Percentiles rank a stretch among this genome's conserved stretches.
Conservation (phyloP, 805 yeast genomes). For the Candida nitratophila region DNA sequence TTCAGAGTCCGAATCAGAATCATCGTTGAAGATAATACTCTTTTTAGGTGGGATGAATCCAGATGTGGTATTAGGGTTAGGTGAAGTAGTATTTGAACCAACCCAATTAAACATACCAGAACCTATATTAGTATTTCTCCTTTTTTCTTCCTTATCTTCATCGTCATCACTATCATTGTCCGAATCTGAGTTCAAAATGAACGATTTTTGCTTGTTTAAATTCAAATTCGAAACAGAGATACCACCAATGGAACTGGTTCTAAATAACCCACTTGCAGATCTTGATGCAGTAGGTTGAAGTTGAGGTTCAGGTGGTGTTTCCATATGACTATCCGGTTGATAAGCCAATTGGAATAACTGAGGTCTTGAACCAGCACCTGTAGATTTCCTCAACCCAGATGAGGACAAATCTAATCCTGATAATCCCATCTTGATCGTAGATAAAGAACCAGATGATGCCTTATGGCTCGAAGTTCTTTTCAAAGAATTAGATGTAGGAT, state of each 20-base stretch:
- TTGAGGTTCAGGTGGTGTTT: no score
- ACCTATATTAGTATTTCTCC: neutral
- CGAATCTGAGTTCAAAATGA: slow-evolving; percentile 25
- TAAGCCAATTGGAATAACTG: slow-evolving; percentile 19
- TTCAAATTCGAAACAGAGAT: slow-evolving; percentile 28
- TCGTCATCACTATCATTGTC: slow-evolving; percentile 13
- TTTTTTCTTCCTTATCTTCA: slow-evolving; percentile 18
- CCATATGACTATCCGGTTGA: neutral
- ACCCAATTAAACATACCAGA: neutral
- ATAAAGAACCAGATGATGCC: slow-evolving; percentile 4
- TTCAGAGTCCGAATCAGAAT: neutral
- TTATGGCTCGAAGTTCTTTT: neutral
- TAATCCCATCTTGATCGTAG: slow-evolving; percentile 24
- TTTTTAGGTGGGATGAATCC: neutral
- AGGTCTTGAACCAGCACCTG: slow-evolving; percentile 24
- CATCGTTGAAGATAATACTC: neutral
- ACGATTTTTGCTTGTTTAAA: slow-evolving; percentile 16
- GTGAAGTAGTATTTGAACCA: neutral
- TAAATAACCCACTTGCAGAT: slow-evolving; percentile 4
- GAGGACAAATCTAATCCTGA: slow-evolving; percentile 24
- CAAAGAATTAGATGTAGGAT: neutral
- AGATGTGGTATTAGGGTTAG: neutral
- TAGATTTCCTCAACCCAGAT: slow-evolving; percentile 20
- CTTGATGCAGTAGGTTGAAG: neutral
- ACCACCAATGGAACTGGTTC: slow-evolving; percentile 7